Evolutionary conservation across 2,329 filamentous ascomycete species (phyloP).

Genomic region (Corinectria fuckeliana): DNA sequence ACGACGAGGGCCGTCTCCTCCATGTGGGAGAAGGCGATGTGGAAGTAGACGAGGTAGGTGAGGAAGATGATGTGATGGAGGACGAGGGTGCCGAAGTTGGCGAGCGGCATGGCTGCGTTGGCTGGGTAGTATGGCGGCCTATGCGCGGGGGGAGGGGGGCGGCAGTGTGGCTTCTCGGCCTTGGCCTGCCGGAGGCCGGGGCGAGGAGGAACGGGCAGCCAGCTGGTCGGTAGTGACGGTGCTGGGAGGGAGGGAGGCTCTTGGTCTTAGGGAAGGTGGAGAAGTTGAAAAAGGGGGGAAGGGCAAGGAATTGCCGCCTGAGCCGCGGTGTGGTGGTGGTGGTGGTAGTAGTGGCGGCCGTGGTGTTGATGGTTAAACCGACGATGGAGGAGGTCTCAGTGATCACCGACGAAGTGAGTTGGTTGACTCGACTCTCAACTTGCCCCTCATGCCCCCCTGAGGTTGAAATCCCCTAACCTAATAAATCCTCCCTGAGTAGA

Average conservation of each 20-base stretch:
- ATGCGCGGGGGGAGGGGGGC: too few relatives aligned
- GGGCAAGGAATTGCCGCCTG: neutral
- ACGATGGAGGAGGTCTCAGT: neutral
- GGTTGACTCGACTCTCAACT: neutral
- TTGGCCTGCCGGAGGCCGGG: conserved; percentile 4
- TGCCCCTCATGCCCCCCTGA: neutral
- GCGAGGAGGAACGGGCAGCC: neutral
- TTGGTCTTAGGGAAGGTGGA: neutral
- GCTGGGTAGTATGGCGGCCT: neutral
- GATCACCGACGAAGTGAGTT: neutral
- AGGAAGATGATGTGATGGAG: conserved; percentile 60
- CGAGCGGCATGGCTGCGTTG: conserved; percentile 52
- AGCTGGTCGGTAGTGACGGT: neutral
- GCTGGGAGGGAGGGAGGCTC: too few relatives aligned
- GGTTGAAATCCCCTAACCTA: too few relatives aligned
- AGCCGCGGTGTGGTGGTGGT: neutral
- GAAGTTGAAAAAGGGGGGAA: neutral
- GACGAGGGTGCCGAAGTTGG: conserved; percentile 58
- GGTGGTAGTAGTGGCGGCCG: neutral
- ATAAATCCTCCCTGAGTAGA: too few relatives aligned
- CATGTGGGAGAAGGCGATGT: conserved; percentile 56
- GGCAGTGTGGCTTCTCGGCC: neutral
- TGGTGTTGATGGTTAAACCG: neutral
- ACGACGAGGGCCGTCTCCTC: conserved; percentile 54
- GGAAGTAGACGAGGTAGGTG: conserved; percentile 60